A percentile compares a stretch with the other conserved stretches of the same genome.
Conservation (phyloP, 768 basidiomycete species). For the Termitomyces bulborhizus region DNA sequence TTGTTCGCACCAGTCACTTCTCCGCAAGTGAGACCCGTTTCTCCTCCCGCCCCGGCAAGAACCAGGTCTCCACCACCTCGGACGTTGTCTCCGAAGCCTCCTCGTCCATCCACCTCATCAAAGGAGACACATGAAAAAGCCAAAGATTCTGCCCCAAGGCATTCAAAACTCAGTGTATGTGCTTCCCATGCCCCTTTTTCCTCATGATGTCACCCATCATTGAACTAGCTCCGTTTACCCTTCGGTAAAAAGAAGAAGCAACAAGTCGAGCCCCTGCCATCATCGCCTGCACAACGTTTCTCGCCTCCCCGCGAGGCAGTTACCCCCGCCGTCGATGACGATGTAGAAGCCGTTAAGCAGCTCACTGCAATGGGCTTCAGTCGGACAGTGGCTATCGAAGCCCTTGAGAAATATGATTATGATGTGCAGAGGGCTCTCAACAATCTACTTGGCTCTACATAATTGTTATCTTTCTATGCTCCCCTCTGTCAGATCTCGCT, state of each 20-base stretch:
- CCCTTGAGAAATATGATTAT: constrained; percentile 81
- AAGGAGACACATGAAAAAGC: constrained; percentile 53
- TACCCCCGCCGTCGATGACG: constrained; percentile 60
- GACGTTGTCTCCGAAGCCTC: constrained; percentile 49
- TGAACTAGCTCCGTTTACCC: constrained; percentile 57
- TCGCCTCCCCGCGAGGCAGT: constrained; percentile 37
- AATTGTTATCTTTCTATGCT: neutral
- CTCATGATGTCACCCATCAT: neutral
- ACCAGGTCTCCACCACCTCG: constrained; percentile 45
- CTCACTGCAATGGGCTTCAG: constrained; percentile 90
- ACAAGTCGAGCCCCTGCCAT: constrained; percentile 37
- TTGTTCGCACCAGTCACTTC: constrained; percentile 20
- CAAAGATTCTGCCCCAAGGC: constrained; percentile 50
- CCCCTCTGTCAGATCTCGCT: too few relatives aligned
- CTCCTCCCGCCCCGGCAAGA: constrained; percentile 30
- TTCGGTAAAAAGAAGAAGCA: constrained; percentile 75
- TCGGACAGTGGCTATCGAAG: constrained; percentile 71
- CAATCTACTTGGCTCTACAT: constrained; percentile 42
- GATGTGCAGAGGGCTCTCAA: constrained; percentile 76
- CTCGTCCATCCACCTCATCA: constrained; percentile 54
- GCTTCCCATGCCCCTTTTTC: neutral
- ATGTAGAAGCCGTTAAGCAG: constrained; percentile 72
- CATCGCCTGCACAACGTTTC: constrained; percentile 32
- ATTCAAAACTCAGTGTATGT: constrained; percentile 77
- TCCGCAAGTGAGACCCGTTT: constrained; percentile 32